A percentile compares a stretch with the other conserved stretches of the same genome.
phyloP scores from a whole-genome alignment of 352 stramenopile genomes.

The Globisporangium splendens region DNA sequence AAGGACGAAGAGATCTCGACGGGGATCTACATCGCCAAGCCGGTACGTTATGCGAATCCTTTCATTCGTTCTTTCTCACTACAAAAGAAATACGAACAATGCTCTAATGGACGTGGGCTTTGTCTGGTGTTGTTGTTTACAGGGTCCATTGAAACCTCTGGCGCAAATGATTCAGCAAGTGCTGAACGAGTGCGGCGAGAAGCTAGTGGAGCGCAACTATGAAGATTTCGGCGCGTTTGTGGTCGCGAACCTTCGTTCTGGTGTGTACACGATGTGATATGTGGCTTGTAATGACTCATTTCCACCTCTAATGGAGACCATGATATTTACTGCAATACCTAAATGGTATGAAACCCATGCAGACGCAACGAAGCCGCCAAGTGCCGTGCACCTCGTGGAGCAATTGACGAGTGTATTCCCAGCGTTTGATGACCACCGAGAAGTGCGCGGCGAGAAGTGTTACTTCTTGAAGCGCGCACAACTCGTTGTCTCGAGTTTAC shows the following conservation, averaged over 20 bases:
- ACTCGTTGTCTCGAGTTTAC: constrained; percentile 41
- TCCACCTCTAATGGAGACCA: no score
- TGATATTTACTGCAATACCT: neutral
- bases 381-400: constrained; percentile 50
- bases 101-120: no score
- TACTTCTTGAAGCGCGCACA: constrained; percentile 77
- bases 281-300: neutral
- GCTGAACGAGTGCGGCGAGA: constrained; percentile 56
- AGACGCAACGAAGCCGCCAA: constrained; percentile 23
- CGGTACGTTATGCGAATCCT: constrained; percentile 22
- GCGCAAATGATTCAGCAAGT: constrained; percentile 58
- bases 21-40: constrained; percentile 81
- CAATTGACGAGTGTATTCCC: constrained; percentile 55
- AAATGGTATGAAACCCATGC: no score
- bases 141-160: constrained; percentile 68
- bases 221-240: constrained; percentile 77
- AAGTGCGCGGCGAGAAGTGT: constrained; percentile 38
- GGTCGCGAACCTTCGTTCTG: constrained; percentile 36
- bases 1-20: constrained; percentile 66
- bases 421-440: constrained; percentile 65
- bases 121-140: neutral
- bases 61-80: no score
- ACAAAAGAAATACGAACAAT: no score
- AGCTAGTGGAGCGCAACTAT: constrained; percentile 46
- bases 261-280: neutral